Conservation (phyloP, 1,139 yeast genomes). For the Yamadazyma atlantica region DNA sequence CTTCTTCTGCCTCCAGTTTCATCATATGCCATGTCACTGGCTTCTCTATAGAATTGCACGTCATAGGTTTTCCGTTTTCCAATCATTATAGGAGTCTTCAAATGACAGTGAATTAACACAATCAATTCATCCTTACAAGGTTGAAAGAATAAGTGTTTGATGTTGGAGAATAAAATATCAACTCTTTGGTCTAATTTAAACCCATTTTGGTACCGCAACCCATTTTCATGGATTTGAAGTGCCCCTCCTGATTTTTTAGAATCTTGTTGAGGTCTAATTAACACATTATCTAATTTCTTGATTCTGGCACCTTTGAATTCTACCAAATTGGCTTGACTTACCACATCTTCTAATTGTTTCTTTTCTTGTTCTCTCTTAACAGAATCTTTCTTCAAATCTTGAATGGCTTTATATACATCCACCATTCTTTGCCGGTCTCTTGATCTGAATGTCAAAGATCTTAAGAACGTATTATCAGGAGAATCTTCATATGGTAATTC, state of each 20-base stretch:
- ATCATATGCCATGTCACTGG: slow-evolving; percentile 93
- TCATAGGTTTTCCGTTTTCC: slow-evolving; percentile 96
- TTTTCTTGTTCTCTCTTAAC: slow-evolving; percentile 88
- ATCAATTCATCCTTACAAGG: slow-evolving; percentile 94
- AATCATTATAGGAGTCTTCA: slow-evolving; percentile 89
- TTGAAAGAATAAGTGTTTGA: slow-evolving; percentile 91
- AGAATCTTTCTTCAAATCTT: slow-evolving; percentile 89
- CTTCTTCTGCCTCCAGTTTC: slow-evolving; percentile 95
- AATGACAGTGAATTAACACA: slow-evolving; percentile 88
- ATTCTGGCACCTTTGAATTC: slow-evolving; percentile 81
- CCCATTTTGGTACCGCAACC: slow-evolving; percentile 87
- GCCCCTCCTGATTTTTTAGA: slow-evolving; percentile 93
- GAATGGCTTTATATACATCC: slow-evolving; percentile 85
- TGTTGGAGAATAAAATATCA: slow-evolving; percentile 85
- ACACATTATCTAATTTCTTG: slow-evolving; percentile 82
- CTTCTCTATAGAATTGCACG: slow-evolving; percentile 94
- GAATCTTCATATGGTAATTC: slow-evolving; percentile 91
- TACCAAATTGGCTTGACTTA: slow-evolving; percentile 83
- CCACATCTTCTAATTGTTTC: slow-evolving; percentile 92
- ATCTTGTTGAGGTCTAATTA: slow-evolving; percentile 94
- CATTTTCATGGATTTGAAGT: slow-evolving; percentile 91
- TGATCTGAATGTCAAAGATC: slow-evolving; percentile 86
- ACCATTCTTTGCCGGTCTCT: slow-evolving; percentile 90
- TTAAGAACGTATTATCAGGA: slow-evolving; percentile 80
- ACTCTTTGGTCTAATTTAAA: slow-evolving; percentile 81